Conservation (phyloP, 495 filamentous ascomycete genomes). For the Aspergillus bridgeri region DNA sequence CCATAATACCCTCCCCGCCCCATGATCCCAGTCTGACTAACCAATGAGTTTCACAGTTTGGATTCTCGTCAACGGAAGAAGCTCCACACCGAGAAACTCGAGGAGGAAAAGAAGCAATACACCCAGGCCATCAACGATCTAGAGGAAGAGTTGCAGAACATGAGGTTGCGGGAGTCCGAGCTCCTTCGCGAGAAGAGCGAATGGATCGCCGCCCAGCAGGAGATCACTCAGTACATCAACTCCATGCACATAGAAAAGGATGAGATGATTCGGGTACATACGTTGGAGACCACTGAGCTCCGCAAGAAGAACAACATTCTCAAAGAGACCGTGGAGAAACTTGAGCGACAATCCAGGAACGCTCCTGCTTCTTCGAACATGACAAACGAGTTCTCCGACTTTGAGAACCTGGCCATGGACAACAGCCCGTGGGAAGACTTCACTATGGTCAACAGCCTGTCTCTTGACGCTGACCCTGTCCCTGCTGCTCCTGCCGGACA, state of each 20-base stretch:
- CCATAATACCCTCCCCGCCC: slow-evolving; percentile 5
- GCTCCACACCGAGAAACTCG: slow-evolving; percentile 93
- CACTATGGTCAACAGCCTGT: slow-evolving; percentile 61
- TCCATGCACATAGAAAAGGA: slow-evolving; percentile 82
- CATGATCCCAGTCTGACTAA: slow-evolving; percentile 32
- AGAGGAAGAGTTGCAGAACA: slow-evolving; percentile 68
- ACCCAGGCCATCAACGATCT: slow-evolving; percentile 68
- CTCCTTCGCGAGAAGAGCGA: slow-evolving; percentile 66
- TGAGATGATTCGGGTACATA: slow-evolving; percentile 83
- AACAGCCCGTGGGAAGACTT: slow-evolving; percentile 72
- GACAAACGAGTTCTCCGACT: slow-evolving; percentile 68
- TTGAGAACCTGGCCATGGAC: slow-evolving; percentile 81
- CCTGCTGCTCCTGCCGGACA: slow-evolving; percentile 15
- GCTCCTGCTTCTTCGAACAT: slow-evolving; percentile 55
- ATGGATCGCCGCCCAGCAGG: slow-evolving; percentile 63
- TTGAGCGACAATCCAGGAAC: slow-evolving; percentile 64
- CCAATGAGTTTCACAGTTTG: slow-evolving; percentile 52
- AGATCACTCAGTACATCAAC: slow-evolving; percentile 71
- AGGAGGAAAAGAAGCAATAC: slow-evolving; percentile 94
- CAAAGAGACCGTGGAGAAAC: slow-evolving; percentile 76
- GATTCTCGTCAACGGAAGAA: slow-evolving; percentile 98
- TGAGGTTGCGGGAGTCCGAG: slow-evolving; percentile 54
- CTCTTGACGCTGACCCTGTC: slow-evolving; percentile 45
- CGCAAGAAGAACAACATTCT: slow-evolving; percentile 93
- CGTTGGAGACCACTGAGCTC: slow-evolving; percentile 88